Base-by-base conservation (phyloP, 495 filamentous ascomycete species). In the Podospora sp. region DNA sequence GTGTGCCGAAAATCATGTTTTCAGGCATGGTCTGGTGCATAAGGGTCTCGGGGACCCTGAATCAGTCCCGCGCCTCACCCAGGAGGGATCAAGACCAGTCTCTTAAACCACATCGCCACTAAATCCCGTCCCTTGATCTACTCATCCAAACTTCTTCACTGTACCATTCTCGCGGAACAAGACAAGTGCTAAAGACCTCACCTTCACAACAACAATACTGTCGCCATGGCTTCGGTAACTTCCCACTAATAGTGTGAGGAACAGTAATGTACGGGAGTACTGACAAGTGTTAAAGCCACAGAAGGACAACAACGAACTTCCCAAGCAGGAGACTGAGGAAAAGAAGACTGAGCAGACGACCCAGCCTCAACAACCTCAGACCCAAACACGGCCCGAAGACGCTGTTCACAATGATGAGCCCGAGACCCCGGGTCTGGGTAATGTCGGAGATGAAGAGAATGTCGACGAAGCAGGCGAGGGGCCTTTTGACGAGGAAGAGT, bases 211-310 rank as follows among this genome's bases (percentile, higher is more conserved):
- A 4, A 20, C 61, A 53, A 16, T 25, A 65, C 49, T n/a, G 24
- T 21, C 14, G 65, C 52, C 56, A 75, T 77, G 75, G 63, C 65
- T 66, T 72, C 75, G 16, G 75, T 75, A 70, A 70, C 70, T 55
- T 51, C 9, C 51, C 26, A 53, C 18, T 12, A 27, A 33, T 33
- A 33, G 29, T 8, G 29, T 8, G 8, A 33, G 9, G 1, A 29
- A 25, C 46, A 18, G 16, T 14, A 16, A 11, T 5, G 25, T 26
- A 29, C 21, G 3, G n/a, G 21, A 5, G 25, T 12, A 62, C 57
- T 65, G 18, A 67, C 40, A 18, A 21, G 12, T 14, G 2, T 6
- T 9, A 33, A 12, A 25, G 51, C 24, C 21, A 26, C 50, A 69
- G 65, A 65, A 70, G 52, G 63, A 70, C n/a, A 57, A 49, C 52